Evolutionary conservation across 768 basidiomycete species (phyloP).

Genomic region (Punctularia strigosozonata): DNA sequence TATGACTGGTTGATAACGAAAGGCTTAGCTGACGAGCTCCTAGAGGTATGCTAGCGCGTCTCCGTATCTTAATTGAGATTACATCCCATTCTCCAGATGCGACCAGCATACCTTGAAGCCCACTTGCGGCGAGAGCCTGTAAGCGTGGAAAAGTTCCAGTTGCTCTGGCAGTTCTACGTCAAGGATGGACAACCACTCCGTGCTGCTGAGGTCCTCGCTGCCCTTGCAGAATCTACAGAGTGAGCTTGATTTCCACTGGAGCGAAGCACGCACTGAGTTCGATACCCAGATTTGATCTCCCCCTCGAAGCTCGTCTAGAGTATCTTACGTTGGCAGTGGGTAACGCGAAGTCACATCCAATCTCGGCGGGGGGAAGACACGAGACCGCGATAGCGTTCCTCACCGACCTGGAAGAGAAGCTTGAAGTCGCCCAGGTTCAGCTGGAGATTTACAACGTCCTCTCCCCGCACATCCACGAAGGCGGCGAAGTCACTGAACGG

Average conservation of each 20-base stretch:
- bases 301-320: constrained; percentile 70
- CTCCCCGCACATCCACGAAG: constrained; percentile 46
- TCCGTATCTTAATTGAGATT: constrained; percentile 1
- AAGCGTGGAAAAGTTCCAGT: constrained; percentile 71
- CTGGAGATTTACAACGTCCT: constrained; percentile 76
- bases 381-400: constrained; percentile 92
- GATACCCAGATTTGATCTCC: constrained; percentile 43
- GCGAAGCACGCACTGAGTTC: not conserved
- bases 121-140: constrained; percentile 76
- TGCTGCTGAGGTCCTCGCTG: constrained; percentile 77
- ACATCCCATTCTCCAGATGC: constrained; percentile 38
- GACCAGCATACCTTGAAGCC: constrained; percentile 79
- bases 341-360: constrained; percentile 91
- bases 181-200: constrained; percentile 79
- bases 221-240: constrained; percentile 78
- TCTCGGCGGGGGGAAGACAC: constrained; percentile 63
- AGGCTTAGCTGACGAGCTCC: constrained; percentile 73
- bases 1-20: constrained; percentile 89
- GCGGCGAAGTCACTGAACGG: constrained; percentile 49
- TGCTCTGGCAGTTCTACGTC: constrained; percentile 96
- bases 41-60: constrained; percentile 53
- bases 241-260: constrained; percentile 25
- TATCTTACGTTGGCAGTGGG: constrained; percentile 90
- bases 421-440: constrained; percentile 95
- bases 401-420: constrained; percentile 89